A percentile compares a stretch with the other conserved stretches of the same genome.
phyloP scores from a whole-genome alignment of 129 eudicot species.

The Tagetes patula region DNA sequence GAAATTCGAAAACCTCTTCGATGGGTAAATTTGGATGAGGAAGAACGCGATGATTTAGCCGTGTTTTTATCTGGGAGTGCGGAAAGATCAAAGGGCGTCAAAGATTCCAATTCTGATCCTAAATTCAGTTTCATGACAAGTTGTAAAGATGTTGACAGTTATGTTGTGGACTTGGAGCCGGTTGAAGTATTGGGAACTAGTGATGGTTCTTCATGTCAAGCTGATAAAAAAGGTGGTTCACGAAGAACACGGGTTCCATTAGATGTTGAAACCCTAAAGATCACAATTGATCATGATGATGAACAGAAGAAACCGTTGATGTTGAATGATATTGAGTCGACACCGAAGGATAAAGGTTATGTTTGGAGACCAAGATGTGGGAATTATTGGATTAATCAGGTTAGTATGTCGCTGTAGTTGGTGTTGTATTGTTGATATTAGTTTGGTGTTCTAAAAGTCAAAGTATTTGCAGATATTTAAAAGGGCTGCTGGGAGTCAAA shows the following conservation, averaged over 20 bases:
- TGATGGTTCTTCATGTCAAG: conserved; percentile 46
- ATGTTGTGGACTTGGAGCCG: conserved; percentile 37
- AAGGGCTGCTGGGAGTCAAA: conserved; percentile 55
- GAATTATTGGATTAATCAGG: conserved; percentile 62
- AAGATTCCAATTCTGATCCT: conserved; percentile 31
- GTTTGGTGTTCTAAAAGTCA: conserved; percentile 28
- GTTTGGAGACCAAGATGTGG: conserved; percentile 46
- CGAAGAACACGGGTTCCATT: conserved; percentile 49
- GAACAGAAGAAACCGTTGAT: conserved; percentile 36
- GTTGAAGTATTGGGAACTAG: conserved; percentile 47
- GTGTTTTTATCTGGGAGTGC: conserved; percentile 71
- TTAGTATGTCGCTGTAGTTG: conserved; percentile 31
- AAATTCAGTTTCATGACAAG: conserved; percentile 25
- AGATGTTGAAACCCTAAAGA: conserved; percentile 41
- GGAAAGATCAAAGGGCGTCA: conserved; percentile 35
- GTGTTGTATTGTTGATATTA: background rate
- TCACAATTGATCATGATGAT: conserved; percentile 49
- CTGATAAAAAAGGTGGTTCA: conserved; percentile 41
- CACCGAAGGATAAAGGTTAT: conserved; percentile 68
- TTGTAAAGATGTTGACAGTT: conserved; percentile 28
- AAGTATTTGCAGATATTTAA: conserved; percentile 50
- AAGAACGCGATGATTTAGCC: conserved; percentile 87
- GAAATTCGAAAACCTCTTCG: conserved; percentile 63
- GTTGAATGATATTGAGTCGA: conserved; percentile 39
- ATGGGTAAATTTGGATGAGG: conserved; percentile 88